Conservation (phyloP, 805 yeast species). For the Sugiyamaella qingdaonensis region DNA sequence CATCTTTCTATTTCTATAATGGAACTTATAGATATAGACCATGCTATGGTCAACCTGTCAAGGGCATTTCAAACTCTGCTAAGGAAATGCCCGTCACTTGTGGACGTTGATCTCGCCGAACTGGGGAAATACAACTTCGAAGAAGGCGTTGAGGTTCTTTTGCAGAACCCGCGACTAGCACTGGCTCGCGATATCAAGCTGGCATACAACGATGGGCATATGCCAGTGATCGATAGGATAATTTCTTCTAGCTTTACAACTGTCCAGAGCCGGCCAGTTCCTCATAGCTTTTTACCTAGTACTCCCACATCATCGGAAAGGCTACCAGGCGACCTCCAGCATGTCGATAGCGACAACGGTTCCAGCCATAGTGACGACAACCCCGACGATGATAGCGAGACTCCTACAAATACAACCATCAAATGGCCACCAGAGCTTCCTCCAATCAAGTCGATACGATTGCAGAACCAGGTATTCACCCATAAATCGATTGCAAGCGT, state of each 20-base stretch:
- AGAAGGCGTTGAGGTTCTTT: constrained; percentile 45
- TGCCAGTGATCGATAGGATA: constrained; percentile 56
- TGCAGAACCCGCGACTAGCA: constrained; percentile 51
- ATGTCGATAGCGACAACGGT: neutral
- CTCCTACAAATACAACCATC: neutral
- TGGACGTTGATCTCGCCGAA: constrained; percentile 38
- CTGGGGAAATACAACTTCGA: constrained; percentile 32
- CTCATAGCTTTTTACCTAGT: neutral
- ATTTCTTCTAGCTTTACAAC: constrained; percentile 14
- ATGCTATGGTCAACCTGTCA: constrained; percentile 50
- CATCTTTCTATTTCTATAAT: neutral
- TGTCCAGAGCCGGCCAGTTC: neutral
- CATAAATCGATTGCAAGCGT: constrained; percentile 72
- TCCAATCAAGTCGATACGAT: constrained; percentile 50
- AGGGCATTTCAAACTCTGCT: constrained; percentile 49
- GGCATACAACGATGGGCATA: constrained; percentile 44
- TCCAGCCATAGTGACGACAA: neutral
- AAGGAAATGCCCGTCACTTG: constrained; percentile 51
- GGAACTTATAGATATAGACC: constrained; percentile 39
- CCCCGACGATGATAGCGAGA: neutral
- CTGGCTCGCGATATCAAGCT: constrained; percentile 60
- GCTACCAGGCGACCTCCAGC: neutral
- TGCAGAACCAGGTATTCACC: constrained; percentile 68
- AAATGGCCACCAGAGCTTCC: constrained; percentile 70
- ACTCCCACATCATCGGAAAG: neutral